phyloP scores from a whole-genome alignment of 345 rosid genomes.

The Hibiscus syriacus region DNA sequence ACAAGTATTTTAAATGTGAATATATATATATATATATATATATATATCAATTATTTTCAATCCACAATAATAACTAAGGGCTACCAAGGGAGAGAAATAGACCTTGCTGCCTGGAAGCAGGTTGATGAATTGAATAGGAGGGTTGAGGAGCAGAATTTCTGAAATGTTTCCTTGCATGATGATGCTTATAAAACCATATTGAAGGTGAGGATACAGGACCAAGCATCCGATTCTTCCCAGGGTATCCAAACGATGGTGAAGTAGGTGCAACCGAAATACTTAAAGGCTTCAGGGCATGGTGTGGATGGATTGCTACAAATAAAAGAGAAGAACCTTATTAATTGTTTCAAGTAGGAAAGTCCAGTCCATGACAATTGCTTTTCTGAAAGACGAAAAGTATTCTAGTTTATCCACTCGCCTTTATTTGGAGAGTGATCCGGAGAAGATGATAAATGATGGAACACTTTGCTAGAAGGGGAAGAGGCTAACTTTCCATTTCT shows the following conservation, averaged over 20 bases:
- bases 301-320: slow-evolving; percentile 27
- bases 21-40: not conserved
- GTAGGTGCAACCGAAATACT: slow-evolving; percentile 53
- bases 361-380: not conserved
- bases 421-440: slow-evolving; percentile 16
- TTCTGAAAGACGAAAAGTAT: not conserved
- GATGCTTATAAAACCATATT: slow-evolving; percentile 22
- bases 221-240: slow-evolving; percentile 20
- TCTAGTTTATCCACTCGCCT: slow-evolving; percentile 20
- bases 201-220: slow-evolving; percentile 29
- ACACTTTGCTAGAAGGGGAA: slow-evolving; percentile 13
- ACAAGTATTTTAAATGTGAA: not conserved
- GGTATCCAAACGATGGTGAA: slow-evolving; percentile 15
- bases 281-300: slow-evolving; percentile 25
- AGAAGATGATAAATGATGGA: slow-evolving; percentile 22
- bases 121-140: slow-evolving; percentile 19
- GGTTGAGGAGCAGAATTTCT: slow-evolving; percentile 22
- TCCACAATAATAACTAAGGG: not conserved
- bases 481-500: slow-evolving; percentile 21
- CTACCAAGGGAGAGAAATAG: not conserved
- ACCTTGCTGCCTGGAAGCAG: slow-evolving; percentile 26
- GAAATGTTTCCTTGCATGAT: slow-evolving; percentile 20
- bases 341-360: not conserved
- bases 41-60: not conserved
- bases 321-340: slow-evolving; percentile 6